Evolutionary conservation across 1,284 basidiomycete genomes (phyloP).

Genomic region (Ustilago nuda): DNA sequence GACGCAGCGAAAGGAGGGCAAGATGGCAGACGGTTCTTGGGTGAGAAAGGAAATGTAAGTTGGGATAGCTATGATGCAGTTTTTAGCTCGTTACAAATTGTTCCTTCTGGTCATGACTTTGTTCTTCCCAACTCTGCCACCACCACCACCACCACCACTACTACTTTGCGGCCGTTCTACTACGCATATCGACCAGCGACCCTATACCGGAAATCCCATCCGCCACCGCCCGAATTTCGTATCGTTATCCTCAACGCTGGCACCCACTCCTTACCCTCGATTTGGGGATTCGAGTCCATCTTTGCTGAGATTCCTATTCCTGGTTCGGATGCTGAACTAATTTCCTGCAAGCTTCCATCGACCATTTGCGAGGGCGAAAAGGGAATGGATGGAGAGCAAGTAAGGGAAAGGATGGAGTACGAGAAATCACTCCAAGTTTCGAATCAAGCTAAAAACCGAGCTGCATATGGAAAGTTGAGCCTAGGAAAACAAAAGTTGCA

Average conservation of each 20-base stretch:
- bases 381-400: slow-evolving; percentile 24
- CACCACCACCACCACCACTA: background rate
- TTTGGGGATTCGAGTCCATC: slow-evolving; percentile 52
- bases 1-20: background rate
- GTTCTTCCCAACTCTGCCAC: slow-evolving; percentile 67
- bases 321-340: slow-evolving; percentile 32
- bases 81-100: slow-evolving; percentile 75
- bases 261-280: slow-evolving; percentile 36
- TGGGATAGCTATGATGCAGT: slow-evolving; percentile 48
- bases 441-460: slow-evolving; percentile 51
- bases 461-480: slow-evolving; percentile 57
- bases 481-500: slow-evolving; percentile 33
- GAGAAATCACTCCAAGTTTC: slow-evolving; percentile 41
- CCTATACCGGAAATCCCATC: slow-evolving; percentile 81
- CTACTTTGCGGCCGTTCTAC: slow-evolving; percentile 76
- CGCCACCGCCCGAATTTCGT: slow-evolving; percentile 85
- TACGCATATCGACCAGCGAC: slow-evolving; percentile 92
- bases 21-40: slow-evolving; percentile 34
- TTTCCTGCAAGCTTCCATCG: slow-evolving; percentile 1
- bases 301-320: slow-evolving; percentile 61
- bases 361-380: background rate
- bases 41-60: slow-evolving; percentile 15
- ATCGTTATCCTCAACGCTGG: slow-evolving; percentile 76
- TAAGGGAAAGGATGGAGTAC: slow-evolving; percentile 37
- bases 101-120: slow-evolving; percentile 75